Evolutionary conservation across 306 rosid species (phyloP), one percentile per base, ranked within the genome.

Genomic region (Fragaria iinumae): DNA sequence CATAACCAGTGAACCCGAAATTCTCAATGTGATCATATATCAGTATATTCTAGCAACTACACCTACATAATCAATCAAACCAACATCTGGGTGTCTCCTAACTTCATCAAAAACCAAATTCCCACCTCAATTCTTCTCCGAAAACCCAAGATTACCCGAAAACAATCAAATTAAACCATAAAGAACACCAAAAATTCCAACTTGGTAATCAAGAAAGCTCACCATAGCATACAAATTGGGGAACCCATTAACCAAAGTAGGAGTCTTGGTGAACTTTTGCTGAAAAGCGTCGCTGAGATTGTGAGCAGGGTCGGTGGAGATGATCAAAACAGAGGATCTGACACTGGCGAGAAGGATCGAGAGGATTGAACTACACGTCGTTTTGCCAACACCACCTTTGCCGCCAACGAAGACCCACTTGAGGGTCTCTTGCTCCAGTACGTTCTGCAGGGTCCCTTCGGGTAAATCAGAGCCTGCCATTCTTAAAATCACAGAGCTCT

Each of bases 381-480:
- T 95, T 78, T 95, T 95, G 0, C 99, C 99, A 1, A 95, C 99
- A 17, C 97, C 99, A 10, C 97, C 99, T 82, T 95, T 95, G 73
- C 99, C 99, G 4, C 99, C 97, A 6, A 95, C 99, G 75, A 95
- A 95, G 50, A 95, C 91, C 99, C 99, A 95, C 86, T 95, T 95
- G 20, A 95, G 92, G 27, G 73, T 34, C n/a, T 92, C 96, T 81
- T 96, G 96, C 45, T 90, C 93, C 79, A 96, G 80, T 56, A 92
- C 48, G 88, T 96, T 96, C 87, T 79, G 85, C n/a, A 96, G 32
- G 39, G 97, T 87, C 70, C 93, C 97, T 29, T 92, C 98, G 0
- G 83, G 84, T 77, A 86, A 53, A 9, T 86, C 85, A 20, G 78
- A 43, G 13, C 76, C 81, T 32, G 84, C 90, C 88, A 86, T 63